Evolutionary conservation across 805 yeast genomes (phyloP), one percentile per base, ranked within the genome.

Genomic region (Monosporozyma aquatica): DNA sequence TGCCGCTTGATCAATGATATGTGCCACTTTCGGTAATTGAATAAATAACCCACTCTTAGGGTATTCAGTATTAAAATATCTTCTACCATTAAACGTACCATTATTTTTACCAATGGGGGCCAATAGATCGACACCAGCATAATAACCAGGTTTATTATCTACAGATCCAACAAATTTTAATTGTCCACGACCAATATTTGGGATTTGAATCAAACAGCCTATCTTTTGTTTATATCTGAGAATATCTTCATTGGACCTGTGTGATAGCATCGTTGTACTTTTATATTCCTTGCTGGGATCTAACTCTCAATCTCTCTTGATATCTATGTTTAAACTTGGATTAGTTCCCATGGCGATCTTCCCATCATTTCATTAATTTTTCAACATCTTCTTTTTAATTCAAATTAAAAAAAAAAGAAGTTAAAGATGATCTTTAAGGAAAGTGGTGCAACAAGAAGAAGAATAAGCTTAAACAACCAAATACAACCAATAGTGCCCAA

Each of bases 91-190:
- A 36, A 79, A 87, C 33, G 75, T 72, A n/a, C 98, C 98, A 42
- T 77, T 74, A 56, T 90, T 92, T 60, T 86, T 84, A 18, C 98
- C 98, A 42, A 75, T 68, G 5, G 67, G 56, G 0, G 74, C 79
- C n/a, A 78, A 54, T 34, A 90, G 66, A 58, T 90, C 97, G 5
- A 90, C 72, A 2, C 98, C 98, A 5, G 89, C 95, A 66, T 80
- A 90, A 9, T 70, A 68, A 0, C 95, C 95, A 6, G 65, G 62
- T 55, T 84, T 86, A 18, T 80, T 80, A 18, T 78, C 73, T 14
- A 90, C 85, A 2, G 71, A 62, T 1, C 96, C 98, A 17, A 79
- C 68, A 60, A 73, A 89, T 45, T 78, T 70, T 41, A 89, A 65
- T 9, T 78, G 67, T 1, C 89, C 96, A 32, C 66, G 64, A 20